These are phyloP conservation scores for Rhododendron kiyosumense DNA, from an alignment of 148 eudicot species.

Conservation along the genomic window DNA sequence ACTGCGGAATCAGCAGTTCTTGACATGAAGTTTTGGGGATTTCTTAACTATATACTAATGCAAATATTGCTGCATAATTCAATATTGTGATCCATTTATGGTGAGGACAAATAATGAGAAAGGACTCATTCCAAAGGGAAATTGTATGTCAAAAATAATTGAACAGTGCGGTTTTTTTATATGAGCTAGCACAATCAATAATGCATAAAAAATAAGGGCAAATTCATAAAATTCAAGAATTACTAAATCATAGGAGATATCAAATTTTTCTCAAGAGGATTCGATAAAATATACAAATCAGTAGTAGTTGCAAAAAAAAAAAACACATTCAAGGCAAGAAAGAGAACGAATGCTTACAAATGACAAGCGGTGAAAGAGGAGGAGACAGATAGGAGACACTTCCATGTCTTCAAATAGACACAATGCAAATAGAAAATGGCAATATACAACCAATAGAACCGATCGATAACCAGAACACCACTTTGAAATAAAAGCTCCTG, in stretches of 20 bases:
- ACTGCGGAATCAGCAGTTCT: neutral
- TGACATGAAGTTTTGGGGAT: neutral
- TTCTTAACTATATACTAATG: neutral
- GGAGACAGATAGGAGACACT: neutral
- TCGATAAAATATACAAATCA: neutral
- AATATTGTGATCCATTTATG: neutral
- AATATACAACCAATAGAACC: neutral
- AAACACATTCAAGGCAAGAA: neutral
- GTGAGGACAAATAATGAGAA: neutral
- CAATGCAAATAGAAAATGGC: neutral
- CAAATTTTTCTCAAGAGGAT: neutral
- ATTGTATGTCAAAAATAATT: neutral
- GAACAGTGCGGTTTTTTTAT: neutral
- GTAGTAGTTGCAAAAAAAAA: neutral
- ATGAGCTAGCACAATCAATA: neutral
- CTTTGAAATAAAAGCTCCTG: neutral
- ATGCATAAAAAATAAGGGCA: neutral
- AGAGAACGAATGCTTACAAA: neutral
- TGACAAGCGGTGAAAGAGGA: neutral
- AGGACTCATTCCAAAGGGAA: neutral
- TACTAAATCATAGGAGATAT: neutral
- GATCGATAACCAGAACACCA: neutral
- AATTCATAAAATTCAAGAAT: neutral
- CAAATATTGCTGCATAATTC: neutral
- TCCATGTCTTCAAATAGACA: neutral